Evolutionary conservation across 441 rosid species (phyloP).

Genomic region (Pelargonium myrrhifolium): DNA sequence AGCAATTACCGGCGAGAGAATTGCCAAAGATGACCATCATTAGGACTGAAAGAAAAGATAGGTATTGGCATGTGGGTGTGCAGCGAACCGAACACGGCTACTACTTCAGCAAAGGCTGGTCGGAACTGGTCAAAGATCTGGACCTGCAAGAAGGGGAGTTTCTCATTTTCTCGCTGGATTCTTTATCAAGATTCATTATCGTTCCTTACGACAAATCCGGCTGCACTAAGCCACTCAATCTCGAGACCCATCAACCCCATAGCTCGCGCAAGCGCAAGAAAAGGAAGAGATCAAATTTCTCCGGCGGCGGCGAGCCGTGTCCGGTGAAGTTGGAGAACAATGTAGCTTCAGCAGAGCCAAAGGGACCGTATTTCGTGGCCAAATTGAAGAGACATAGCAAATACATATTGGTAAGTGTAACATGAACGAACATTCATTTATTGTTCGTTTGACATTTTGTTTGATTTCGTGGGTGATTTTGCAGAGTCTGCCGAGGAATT

Average conservation of each 20-base stretch:
- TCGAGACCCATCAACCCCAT: too few species aligned
- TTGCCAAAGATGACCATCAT: not conserved
- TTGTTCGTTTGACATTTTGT: not conserved
- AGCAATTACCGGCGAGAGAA: not conserved
- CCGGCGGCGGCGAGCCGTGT: too few species aligned
- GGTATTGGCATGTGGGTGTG: not conserved
- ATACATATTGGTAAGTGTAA: not conserved
- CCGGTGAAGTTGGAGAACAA: too few species aligned
- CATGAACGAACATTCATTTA: not conserved
- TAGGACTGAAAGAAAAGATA: not conserved
- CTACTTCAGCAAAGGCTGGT: not conserved
- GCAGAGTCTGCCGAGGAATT: not conserved
- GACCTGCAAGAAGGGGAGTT: not conserved
- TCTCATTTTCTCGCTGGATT: not conserved
- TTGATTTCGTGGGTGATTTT: not conserved
- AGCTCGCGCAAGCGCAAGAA: too few species aligned
- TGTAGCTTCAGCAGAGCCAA: not conserved
- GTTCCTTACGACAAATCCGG: conserved; percentile 2
- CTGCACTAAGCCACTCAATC: not conserved
- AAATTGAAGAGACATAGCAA: not conserved
- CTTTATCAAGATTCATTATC: not conserved
- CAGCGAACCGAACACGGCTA: not conserved
- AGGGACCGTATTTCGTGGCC: not conserved
- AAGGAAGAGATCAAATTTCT: too few species aligned
- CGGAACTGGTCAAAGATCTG: not conserved